A percentile compares a stretch with the other conserved stretches of the same genome.
These are phyloP conservation scores for Hypoxylon lenormandii DNA, from an alignment of 495 filamentous ascomycete genomes.

Conservation along the genomic window DNA sequence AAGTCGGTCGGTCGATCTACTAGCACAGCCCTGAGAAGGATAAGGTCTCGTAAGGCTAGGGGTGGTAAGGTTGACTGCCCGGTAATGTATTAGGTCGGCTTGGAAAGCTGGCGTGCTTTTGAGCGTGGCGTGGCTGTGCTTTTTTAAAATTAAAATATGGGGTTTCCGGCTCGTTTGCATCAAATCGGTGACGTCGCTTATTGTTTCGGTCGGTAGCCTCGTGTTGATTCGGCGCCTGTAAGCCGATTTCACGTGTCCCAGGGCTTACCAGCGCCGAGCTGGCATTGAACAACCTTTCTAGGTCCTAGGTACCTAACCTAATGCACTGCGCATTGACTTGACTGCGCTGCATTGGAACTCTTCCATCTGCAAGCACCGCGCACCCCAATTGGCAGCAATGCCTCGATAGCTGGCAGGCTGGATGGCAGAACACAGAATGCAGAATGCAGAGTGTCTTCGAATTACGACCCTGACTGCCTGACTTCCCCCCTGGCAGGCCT, in stretches of 20 bases:
- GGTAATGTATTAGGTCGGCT: neutral
- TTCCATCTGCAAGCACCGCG: conserved; percentile 38
- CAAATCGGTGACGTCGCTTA: conserved; percentile 26
- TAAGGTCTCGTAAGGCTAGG: neutral
- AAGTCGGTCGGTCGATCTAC: conserved; percentile 1
- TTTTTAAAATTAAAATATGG: conserved; percentile 12
- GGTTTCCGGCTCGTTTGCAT: neutral
- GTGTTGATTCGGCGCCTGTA: conserved; percentile 10
- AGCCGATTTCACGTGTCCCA: conserved; percentile 18
- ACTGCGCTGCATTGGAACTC: conserved; percentile 1
- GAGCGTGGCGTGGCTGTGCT: conserved; percentile 29
- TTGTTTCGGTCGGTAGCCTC: conserved; percentile 37
- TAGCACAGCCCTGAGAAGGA: neutral
- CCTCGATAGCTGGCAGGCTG: neutral
- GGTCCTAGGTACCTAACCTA: too few species aligned
- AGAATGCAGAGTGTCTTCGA: too few species aligned
- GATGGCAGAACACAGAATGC: too few species aligned
- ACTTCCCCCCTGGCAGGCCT: too few species aligned
- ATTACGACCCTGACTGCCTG: neutral
- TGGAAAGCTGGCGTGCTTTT: conserved; percentile 21
- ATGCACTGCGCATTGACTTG: neutral
- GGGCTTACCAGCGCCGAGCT: too few species aligned
- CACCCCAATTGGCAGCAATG: conserved; percentile 27
- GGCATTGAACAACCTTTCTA: neutral
- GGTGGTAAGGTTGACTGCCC: neutral